phyloP scores from a whole-genome alignment of 306 rosid species.

The Potentilla sterilis region DNA sequence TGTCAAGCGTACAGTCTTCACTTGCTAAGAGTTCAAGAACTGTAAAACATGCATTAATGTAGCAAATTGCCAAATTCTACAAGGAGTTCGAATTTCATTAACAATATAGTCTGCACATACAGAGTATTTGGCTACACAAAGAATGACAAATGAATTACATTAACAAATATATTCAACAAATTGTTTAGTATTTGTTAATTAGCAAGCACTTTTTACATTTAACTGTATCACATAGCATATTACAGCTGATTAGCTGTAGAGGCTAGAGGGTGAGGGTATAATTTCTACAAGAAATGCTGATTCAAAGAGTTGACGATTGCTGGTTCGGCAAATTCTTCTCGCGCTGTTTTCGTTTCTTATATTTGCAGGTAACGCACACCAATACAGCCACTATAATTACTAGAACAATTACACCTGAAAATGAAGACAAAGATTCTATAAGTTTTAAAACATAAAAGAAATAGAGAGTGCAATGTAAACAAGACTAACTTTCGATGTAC shows the following conservation, averaged over 20 bases:
- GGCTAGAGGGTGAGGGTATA: too few relatives aligned
- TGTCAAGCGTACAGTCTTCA: too few relatives aligned
- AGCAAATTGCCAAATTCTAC: background rate
- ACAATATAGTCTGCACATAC: background rate
- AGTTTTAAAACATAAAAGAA: background rate
- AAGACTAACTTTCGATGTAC: background rate
- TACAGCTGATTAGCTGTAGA: too few relatives aligned
- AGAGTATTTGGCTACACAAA: background rate
- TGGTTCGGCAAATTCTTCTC: background rate
- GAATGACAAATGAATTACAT: background rate
- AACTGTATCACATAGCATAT: too few relatives aligned
- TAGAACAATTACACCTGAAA: conserved; percentile 10
- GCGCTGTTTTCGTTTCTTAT: background rate
- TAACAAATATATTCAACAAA: background rate
- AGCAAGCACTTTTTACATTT: too few relatives aligned
- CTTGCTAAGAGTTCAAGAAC: background rate
- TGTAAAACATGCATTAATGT: background rate
- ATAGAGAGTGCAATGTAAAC: background rate
- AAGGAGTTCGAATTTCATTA: background rate
- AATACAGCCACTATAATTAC: background rate
- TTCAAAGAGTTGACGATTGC: background rate
- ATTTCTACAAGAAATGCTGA: background rate
- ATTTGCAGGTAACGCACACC: conserved; percentile 17
- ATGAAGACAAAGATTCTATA: background rate
- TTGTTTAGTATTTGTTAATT: background rate